phyloP scores from a whole-genome alignment of 345 rosid genomes.

The Rhodamnia argentea region DNA sequence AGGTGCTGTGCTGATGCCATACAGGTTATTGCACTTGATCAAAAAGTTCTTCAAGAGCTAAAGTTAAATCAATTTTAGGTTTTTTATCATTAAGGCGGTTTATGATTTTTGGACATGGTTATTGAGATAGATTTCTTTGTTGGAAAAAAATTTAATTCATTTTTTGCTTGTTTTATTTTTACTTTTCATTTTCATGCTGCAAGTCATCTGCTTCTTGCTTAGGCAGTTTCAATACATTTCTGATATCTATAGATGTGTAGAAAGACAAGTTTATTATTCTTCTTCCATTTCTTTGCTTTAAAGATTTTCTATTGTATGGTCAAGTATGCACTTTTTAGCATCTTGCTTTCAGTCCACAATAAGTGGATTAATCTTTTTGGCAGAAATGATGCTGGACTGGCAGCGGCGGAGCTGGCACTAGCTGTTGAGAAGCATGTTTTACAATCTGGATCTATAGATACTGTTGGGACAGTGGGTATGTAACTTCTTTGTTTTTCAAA shows the following conservation, averaged over 20 bases:
- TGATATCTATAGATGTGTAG: background rate
- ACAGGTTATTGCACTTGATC: conserved; percentile 34
- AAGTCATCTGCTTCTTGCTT: background rate
- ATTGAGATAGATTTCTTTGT: background rate
- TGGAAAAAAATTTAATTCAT: background rate
- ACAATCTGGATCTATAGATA: conserved; percentile 81
- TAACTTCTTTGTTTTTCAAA: background rate
- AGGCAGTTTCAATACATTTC: background rate
- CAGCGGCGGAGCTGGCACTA: conserved; percentile 85
- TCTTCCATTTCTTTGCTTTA: background rate
- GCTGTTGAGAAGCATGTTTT: conserved; percentile 87
- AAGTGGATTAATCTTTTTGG: background rate
- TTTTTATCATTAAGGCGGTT: background rate
- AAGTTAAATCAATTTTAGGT: background rate
- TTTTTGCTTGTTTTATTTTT: background rate
- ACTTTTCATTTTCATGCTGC: background rate
- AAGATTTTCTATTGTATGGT: background rate
- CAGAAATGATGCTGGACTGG: conserved; percentile 96
- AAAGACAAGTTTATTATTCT: background rate
- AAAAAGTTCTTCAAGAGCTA: background rate
- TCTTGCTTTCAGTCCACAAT: background rate
- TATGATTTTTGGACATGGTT: background rate
- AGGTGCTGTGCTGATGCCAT: conserved; percentile 89
- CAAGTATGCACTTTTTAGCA: background rate
- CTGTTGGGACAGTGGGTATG: conserved; percentile 93